phyloP scores from a whole-genome alignment of 495 filamentous ascomycete genomes.

The Lasiosphaeriaceae sp. region DNA sequence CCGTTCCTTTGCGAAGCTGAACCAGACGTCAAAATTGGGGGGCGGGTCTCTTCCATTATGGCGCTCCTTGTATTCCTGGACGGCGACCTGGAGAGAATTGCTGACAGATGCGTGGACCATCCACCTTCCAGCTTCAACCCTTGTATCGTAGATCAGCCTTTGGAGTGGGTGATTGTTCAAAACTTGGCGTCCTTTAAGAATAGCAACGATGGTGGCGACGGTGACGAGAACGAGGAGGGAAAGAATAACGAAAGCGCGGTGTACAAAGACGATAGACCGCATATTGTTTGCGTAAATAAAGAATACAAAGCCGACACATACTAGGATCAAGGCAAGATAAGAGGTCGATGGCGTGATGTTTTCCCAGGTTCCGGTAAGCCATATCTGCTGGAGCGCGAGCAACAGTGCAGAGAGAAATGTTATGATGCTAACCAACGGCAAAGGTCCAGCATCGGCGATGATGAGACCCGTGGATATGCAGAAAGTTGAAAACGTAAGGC shows the following conservation, averaged over 20 bases:
- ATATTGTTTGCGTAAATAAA: conserved; percentile 41
- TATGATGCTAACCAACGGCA: conserved; percentile 35
- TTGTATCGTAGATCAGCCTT: conserved; percentile 48
- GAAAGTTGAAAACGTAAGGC: conserved; percentile 34
- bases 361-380: conserved; percentile 35
- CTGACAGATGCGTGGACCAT: conserved; percentile 43
- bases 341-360: conserved; percentile 27
- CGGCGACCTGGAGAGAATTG: conserved; percentile 50
- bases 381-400: conserved; percentile 21
- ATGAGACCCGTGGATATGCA: conserved; percentile 37
- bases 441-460: conserved; percentile 34
- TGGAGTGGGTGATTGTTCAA: conserved; percentile 44
- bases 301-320: conserved; percentile 35
- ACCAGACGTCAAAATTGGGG: conserved; percentile 68
- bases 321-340: conserved; percentile 23
- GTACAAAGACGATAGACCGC: conserved; percentile 35
- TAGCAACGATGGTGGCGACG: conserved; percentile 28
- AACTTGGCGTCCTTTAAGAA: conserved; percentile 12
- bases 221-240: conserved; percentile 28
- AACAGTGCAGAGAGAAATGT: conserved; percentile 34
- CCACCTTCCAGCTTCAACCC: conserved; percentile 44
- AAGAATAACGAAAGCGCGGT: conserved; percentile 33
- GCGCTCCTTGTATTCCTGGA: conserved; percentile 54
- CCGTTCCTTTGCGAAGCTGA: conserved; percentile 60
- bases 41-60: conserved; percentile 56